Evolutionary conservation across 805 yeast species (phyloP).

Genomic region (Ogataea zsoltii): DNA sequence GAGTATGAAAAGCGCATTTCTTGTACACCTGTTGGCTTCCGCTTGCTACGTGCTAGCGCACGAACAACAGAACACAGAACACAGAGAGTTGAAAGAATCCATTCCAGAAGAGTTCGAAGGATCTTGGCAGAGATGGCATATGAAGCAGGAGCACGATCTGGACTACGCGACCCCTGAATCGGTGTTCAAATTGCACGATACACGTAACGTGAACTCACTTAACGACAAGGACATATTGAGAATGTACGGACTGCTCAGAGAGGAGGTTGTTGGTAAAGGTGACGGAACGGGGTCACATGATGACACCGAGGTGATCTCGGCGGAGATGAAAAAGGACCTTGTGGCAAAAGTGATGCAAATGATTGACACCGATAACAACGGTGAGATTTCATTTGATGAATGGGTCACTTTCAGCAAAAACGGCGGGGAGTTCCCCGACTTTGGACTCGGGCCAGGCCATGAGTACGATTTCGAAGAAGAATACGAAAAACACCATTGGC

Average conservation of each 20-base stretch:
- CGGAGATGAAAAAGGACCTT: conserved; percentile 56
- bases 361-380: conserved; percentile 68
- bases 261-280: conserved; percentile 79
- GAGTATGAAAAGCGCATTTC: not conserved
- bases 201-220: conserved; percentile 56
- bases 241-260: conserved; percentile 77
- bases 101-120: conserved; percentile 50
- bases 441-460: conserved; percentile 85
- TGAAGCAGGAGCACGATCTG: conserved; percentile 83
- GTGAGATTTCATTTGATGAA: conserved; percentile 63
- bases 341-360: conserved; percentile 53
- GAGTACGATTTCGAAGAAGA: conserved; percentile 92
- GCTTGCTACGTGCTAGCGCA: conserved; percentile 4
- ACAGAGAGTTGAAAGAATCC: conserved; percentile 38
- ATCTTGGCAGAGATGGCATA: conserved; percentile 85
- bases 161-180: conserved; percentile 71
- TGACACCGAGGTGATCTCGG: conserved; percentile 58
- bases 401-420: conserved; percentile 59
- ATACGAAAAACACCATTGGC: conserved; percentile 95
- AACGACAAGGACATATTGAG: conserved; percentile 66
- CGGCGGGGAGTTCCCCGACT: conserved; percentile 84
- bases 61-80: conserved; percentile 11
- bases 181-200: conserved; percentile 82
- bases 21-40: not conserved
- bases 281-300: conserved; percentile 85